Percentiles rank a stretch among this genome's conserved stretches.
Conservation (phyloP, 768 basidiomycete species). For the Mycena floridula region DNA sequence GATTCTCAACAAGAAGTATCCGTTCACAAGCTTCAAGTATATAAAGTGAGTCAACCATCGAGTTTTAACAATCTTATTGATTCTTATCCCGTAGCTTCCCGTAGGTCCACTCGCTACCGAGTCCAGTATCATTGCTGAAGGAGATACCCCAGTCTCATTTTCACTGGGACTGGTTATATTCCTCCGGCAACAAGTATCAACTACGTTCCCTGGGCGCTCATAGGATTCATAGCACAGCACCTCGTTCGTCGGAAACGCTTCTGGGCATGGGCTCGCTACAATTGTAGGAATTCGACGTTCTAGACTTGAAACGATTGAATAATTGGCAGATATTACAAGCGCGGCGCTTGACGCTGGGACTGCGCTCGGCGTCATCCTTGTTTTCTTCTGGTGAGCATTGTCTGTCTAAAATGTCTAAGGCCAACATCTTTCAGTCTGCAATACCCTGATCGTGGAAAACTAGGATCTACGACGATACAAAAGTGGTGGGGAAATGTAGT, state of each 20-base stretch:
- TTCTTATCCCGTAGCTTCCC: not conserved
- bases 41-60: slow-evolving; percentile 39
- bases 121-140: not conserved
- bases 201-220: slow-evolving; percentile 35
- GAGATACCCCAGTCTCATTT: slow-evolving; percentile 18
- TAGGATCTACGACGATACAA: slow-evolving; percentile 29
- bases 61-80: not conserved
- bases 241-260: slow-evolving; percentile 21
- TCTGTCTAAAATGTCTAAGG: too few species aligned
- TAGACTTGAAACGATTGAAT: not conserved
- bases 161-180: slow-evolving; percentile 30
- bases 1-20: slow-evolving; percentile 52
- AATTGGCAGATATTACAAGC: slow-evolving; percentile 54
- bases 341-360: slow-evolving; percentile 74
- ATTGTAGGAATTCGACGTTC: slow-evolving; percentile 12
- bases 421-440: slow-evolving; percentile 30
- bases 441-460: slow-evolving; percentile 35
- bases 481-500: slow-evolving; percentile 39
- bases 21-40: slow-evolving; percentile 55
- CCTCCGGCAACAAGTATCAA: slow-evolving; percentile 44
- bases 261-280: slow-evolving; percentile 31
- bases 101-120: not conserved
- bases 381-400: slow-evolving; percentile 58
- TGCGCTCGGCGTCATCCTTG: slow-evolving; percentile 56
- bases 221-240: slow-evolving; percentile 41